Conservation (phyloP, 441 rosid genomes). For the Hypseocharis bilobata region DNA sequence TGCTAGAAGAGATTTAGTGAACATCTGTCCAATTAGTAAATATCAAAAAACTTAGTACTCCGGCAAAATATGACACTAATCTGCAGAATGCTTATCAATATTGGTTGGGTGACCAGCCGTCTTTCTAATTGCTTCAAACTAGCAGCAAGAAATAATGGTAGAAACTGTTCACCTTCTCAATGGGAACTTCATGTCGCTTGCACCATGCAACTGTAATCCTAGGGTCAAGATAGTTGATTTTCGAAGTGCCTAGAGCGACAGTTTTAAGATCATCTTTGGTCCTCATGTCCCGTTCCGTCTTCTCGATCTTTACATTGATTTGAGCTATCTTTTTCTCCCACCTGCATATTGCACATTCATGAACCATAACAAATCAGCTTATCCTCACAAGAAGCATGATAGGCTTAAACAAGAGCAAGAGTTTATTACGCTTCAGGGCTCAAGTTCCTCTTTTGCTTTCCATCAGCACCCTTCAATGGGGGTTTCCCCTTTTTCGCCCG, state of each 20-base stretch:
- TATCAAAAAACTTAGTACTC: neutral
- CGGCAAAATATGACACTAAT: neutral
- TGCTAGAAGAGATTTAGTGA: slow-evolving; percentile 87
- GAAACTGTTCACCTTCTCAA: slow-evolving; percentile 64
- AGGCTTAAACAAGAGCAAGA: slow-evolving; percentile 8
- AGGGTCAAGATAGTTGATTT: slow-evolving; percentile 94
- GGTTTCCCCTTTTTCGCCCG: slow-evolving; percentile 90
- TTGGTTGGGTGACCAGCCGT: too few species aligned
- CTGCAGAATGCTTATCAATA: too few species aligned
- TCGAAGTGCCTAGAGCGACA: slow-evolving; percentile 90
- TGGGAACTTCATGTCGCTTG: slow-evolving; percentile 93
- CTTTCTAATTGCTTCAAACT: too few species aligned
- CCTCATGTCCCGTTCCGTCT: slow-evolving; percentile 70
- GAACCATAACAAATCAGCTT: slow-evolving; percentile 12
- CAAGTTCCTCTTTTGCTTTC: slow-evolving; percentile 84
- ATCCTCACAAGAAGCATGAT: neutral
- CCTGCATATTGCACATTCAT: slow-evolving; percentile 30
- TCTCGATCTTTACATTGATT: slow-evolving; percentile 62
- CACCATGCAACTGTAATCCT: slow-evolving; percentile 98
- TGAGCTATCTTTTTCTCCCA: slow-evolving; percentile 63
- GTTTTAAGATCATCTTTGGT: slow-evolving; percentile 89
- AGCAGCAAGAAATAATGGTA: neutral
- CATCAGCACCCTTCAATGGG: slow-evolving; percentile 68
- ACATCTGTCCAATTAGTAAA: slow-evolving; percentile 46
- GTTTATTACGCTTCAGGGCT: slow-evolving; percentile 69